A percentile compares a stretch with the other conserved stretches of the same genome.
phyloP scores from a whole-genome alignment of 306 rosid species.

The Fragaria vesca region DNA sequence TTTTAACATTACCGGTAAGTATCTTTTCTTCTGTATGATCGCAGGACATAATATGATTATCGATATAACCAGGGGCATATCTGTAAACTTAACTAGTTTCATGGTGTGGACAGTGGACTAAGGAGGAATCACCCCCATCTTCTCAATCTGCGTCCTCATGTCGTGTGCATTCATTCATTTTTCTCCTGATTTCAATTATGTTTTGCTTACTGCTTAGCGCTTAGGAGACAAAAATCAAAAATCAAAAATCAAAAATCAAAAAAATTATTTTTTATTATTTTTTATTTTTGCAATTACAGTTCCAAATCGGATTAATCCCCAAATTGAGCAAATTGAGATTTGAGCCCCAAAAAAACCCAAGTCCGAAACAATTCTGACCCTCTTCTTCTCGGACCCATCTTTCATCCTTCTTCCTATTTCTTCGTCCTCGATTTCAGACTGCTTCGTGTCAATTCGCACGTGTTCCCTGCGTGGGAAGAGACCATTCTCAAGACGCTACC shows the following conservation, averaged over 20 bases:
- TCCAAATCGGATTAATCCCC: slow-evolving; percentile 18
- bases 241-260: background rate
- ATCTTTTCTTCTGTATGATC: background rate
- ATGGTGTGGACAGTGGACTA: background rate
- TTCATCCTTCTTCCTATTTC: slow-evolving; percentile 14
- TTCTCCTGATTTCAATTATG: background rate
- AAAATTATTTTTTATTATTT: background rate
- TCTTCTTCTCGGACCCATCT: slow-evolving; percentile 3
- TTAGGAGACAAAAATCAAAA: background rate
- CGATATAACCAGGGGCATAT: slow-evolving; percentile 25
- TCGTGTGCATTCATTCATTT: background rate
- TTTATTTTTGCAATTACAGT: background rate
- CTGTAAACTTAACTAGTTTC: background rate
- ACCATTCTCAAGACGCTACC: slow-evolving; percentile 1
- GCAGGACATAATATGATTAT: background rate
- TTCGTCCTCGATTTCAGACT: slow-evolving; percentile 10
- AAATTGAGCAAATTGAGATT: slow-evolving; percentile 17
- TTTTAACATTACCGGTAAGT: background rate
- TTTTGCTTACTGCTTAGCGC: background rate
- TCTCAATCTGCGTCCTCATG: background rate
- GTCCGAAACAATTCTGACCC: slow-evolving; percentile 12
- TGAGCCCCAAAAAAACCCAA: slow-evolving; percentile 19
- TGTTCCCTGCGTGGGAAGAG: background rate
- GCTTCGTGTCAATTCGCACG: slow-evolving; percentile 25
- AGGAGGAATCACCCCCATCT: background rate